Conservation (phyloP, 2,329 filamentous ascomycete genomes). For the Fusarium nisikadoi region DNA sequence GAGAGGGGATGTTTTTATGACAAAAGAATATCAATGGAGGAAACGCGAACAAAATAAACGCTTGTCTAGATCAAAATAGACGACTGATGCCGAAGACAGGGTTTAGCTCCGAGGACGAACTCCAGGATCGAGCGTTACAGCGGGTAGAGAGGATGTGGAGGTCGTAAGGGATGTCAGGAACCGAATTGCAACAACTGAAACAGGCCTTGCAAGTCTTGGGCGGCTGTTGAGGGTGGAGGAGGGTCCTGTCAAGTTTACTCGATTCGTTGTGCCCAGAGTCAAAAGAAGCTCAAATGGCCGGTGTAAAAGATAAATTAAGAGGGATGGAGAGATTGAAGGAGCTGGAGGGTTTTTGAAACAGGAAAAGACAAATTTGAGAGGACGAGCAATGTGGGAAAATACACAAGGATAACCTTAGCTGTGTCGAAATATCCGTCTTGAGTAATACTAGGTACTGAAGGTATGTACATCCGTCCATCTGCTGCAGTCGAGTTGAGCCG, state of each 20-base stretch:
- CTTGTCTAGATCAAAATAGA: slow-evolving; percentile 40
- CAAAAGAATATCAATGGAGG: slow-evolving; percentile 21
- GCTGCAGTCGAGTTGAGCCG: slow-evolving; percentile 61
- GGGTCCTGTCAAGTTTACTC: slow-evolving; percentile 27
- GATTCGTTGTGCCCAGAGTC: slow-evolving; percentile 9
- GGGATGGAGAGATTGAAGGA: slow-evolving; percentile 12
- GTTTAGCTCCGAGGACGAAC: slow-evolving; percentile 33
- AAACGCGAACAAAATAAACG: slow-evolving; percentile 36
- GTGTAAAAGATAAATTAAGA: slow-evolving; percentile 13
- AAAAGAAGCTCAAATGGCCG: slow-evolving; percentile 3
- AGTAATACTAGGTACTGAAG: slow-evolving; percentile 44
- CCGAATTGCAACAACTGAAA: slow-evolving; percentile 28
- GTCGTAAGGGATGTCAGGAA: slow-evolving; percentile 12
- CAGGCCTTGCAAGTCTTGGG: slow-evolving; percentile 18
- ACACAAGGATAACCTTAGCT: slow-evolving; percentile 14
- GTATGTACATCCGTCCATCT: slow-evolving; percentile 49
- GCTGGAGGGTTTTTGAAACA: slow-evolving; percentile 26
- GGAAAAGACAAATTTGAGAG: slow-evolving; percentile 11
- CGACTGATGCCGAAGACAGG: slow-evolving; percentile 25
- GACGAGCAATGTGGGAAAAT: slow-evolving; percentile 12
- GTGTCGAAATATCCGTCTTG: slow-evolving; percentile 54
- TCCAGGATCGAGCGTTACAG: slow-evolving; percentile 30
- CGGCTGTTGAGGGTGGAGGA: slow-evolving; percentile 11
- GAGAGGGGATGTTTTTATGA: slow-evolving; percentile 19
- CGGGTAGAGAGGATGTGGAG: slow-evolving; percentile 31